A percentile compares a stretch with the other conserved stretches of the same genome.
Evolutionary conservation across 2,329 filamentous ascomycete genomes (phyloP).

Genomic region (Cytospora leucostoma): DNA sequence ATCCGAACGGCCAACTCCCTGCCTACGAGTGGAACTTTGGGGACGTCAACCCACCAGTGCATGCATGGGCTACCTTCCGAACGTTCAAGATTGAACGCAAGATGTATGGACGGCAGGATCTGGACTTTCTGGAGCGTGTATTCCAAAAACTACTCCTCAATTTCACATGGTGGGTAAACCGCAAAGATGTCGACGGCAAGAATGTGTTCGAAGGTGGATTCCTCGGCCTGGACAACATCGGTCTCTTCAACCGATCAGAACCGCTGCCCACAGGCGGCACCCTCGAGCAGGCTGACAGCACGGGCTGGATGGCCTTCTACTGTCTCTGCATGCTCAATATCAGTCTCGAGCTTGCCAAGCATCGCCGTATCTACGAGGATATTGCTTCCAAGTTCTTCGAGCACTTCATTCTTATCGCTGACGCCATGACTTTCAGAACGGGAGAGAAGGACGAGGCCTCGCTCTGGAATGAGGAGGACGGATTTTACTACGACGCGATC

Average conservation of each 20-base stretch:
- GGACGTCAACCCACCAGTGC: constrained; percentile 94
- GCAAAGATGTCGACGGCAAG: constrained; percentile 91
- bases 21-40: constrained; percentile 97
- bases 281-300: constrained; percentile 94
- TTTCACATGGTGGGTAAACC: constrained; percentile 99
- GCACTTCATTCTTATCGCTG: constrained; percentile 96
- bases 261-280: constrained; percentile 90
- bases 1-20: constrained; percentile 92
- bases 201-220: constrained; percentile 98
- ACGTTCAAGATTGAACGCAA: constrained; percentile 99
- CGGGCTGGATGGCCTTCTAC: constrained; percentile 99
- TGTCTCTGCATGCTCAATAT: constrained; percentile 97
- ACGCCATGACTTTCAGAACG: constrained; percentile 87
- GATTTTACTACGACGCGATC: constrained; percentile 98
- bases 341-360: constrained; percentile 89
- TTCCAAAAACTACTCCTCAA: constrained; percentile 96
- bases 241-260: constrained; percentile 94
- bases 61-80: constrained; percentile 93
- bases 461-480: constrained; percentile 94
- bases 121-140: constrained; percentile 93
- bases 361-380: constrained; percentile 92
- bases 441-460: constrained; percentile 74
- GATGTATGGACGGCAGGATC: constrained; percentile 89
- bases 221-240: constrained; percentile 94
- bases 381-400: constrained; percentile 98